phyloP scores from a whole-genome alignment of 2,329 filamentous ascomycete species.

The Aspergillus jensenii region DNA sequence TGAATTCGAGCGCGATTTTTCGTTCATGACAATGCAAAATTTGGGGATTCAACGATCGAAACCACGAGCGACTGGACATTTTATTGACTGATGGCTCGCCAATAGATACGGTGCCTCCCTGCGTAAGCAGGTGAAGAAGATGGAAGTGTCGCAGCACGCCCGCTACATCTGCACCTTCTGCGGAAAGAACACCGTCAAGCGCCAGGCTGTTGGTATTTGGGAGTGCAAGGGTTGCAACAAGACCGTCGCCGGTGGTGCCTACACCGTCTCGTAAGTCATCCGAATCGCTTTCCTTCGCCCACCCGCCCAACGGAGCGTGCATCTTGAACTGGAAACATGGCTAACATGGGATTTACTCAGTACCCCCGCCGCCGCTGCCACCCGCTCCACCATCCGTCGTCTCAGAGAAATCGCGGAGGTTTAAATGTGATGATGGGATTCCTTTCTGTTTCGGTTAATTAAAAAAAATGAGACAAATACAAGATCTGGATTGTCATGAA shows the following conservation, averaged over 20 bases:
- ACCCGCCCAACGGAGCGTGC: background rate
- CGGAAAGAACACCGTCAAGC: constrained; percentile 93
- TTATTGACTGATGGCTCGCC: constrained; percentile 23
- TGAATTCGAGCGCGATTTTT: constrained; percentile 14
- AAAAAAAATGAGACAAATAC: constrained; percentile 37
- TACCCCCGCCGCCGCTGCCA: constrained; percentile 88
- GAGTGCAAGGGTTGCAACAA: constrained; percentile 95
- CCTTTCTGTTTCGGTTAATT: constrained; percentile 37
- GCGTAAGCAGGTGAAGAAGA: constrained; percentile 99
- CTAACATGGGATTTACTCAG: constrained; percentile 46
- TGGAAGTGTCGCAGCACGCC: constrained; percentile 99
- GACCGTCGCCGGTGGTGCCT: constrained; percentile 89
- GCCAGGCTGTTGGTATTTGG: constrained; percentile 93
- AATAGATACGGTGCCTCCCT: constrained; percentile 95
- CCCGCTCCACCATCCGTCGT: constrained; percentile 94
- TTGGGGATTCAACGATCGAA: constrained; percentile 18
- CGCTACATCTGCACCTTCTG: constrained; percentile 98
- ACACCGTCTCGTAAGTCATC: constrained; percentile 86
- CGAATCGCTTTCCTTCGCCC: constrained; percentile 6
- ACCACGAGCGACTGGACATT: constrained; percentile 6
- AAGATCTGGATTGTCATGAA: constrained; percentile 29
- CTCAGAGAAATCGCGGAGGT: constrained; percentile 97
- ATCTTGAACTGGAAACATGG: background rate
- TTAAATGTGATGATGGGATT: constrained; percentile 42
- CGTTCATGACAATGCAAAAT: constrained; percentile 15